phyloP scores from a whole-genome alignment of 2,329 filamentous ascomycete species.

The Fusarium torulosum region DNA sequence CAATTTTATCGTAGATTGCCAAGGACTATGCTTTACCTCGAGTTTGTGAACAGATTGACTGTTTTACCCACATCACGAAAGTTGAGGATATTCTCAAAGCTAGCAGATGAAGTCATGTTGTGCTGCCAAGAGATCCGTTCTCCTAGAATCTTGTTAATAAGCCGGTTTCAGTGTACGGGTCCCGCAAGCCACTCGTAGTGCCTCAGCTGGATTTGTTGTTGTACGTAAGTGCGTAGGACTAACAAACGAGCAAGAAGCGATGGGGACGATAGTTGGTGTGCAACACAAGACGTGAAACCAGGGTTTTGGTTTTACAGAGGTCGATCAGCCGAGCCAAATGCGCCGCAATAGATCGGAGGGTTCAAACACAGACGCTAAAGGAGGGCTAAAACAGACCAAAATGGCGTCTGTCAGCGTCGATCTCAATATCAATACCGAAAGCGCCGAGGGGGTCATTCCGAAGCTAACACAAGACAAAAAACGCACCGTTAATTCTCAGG shows the following conservation, averaged over 20 bases:
- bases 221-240: not conserved
- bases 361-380: conserved; percentile 24
- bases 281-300: conserved; percentile 21
- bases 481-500: conserved; percentile 19
- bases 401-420: conserved; percentile 23
- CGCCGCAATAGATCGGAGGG: conserved; percentile 30
- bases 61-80: conserved; percentile 81
- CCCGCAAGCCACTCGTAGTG: conserved; percentile 2
- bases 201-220: conserved; percentile 1
- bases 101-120: conserved; percentile 35
- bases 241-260: conserved; percentile 4
- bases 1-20: not conserved
- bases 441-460: conserved; percentile 29
- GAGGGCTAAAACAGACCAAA: conserved; percentile 29
- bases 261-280: conserved; percentile 18
- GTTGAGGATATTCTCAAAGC: conserved; percentile 67
- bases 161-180: not conserved
- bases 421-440: conserved; percentile 39
- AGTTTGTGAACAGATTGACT: conserved; percentile 70
- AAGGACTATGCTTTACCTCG: conserved; percentile 58
- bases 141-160: not conserved
- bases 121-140: conserved; percentile 17
- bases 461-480: conserved; percentile 22
- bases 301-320: conserved; percentile 24
- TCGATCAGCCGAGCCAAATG: conserved; percentile 33